Base-by-base conservation (phyloP, 2,329 filamentous ascomycete species). In the Fusarium coffeatum region DNA sequence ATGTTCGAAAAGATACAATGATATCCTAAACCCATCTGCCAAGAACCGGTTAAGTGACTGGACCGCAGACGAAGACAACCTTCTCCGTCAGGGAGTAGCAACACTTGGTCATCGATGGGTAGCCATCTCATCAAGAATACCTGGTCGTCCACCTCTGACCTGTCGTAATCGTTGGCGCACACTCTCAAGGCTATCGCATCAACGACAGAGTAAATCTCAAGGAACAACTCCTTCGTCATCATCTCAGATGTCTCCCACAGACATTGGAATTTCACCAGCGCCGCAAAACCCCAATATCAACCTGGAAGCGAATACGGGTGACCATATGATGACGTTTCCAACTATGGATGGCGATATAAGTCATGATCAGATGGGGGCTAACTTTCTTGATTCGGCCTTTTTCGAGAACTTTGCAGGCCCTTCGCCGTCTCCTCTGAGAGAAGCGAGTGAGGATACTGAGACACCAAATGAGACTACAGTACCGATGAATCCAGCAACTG, bases 131-230 rank as follows among this genome's bases (percentile, higher is more conserved):
- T 63, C 73, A 0, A 46, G 69, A 10, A 71, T 77, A 41, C 65
- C 74, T 8, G 74, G 74, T 0, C 64, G 75, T 1, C 75, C 75
- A 12, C 75, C 75, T 3, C 74, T 77, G 1, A 77, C 75, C 8
- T 77, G 75, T 32, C 69, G 75, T 6, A 77, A 77, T 22, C 65
- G 75, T 23, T 77, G 75, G 75, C 74, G 74, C 8, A 67, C 71
- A 0, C 55, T 73, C 5, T 73, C 71, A 5, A 48, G 68, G 25
- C 59, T 68, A 18, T 45, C 58, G 1, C 71, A 69, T 5, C 49
- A 62, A 20, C 46, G 71, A 3, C 59, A 63, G 18, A 66, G 59
- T 20, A 67, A 57, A 15, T 69, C 71, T 4, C 69, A 73, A 46
- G 59, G 61, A 27, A 73, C 58, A 13, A 73, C 71, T 9, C 65